A percentile compares a stretch with the other conserved stretches of the same genome.
phyloP scores from a whole-genome alignment of 805 yeast species.

The Geotrichum ghanense region DNA sequence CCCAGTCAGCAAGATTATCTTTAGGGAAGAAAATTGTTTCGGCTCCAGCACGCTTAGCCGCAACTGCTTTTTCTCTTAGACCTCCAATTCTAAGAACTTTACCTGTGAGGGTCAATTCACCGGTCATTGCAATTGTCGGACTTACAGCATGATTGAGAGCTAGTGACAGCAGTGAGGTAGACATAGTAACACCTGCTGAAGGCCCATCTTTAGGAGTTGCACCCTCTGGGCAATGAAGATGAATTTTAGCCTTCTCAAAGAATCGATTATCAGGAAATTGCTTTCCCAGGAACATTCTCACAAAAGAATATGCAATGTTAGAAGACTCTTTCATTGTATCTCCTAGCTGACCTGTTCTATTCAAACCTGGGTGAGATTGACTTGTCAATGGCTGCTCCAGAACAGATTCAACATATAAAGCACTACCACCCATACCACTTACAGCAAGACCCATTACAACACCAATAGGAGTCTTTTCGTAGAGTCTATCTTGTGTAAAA shows the following conservation, averaged over 20 bases:
- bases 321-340: conserved; percentile 97
- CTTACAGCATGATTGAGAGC: conserved; percentile 49
- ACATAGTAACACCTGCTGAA: conserved; percentile 77
- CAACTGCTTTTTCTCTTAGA: conserved; percentile 73
- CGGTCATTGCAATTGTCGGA: conserved; percentile 67
- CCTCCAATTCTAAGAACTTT: conserved; percentile 77
- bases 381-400: conserved; percentile 60
- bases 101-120: conserved; percentile 73
- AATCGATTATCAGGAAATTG: conserved; percentile 75
- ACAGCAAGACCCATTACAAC: conserved; percentile 95
- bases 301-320: conserved; percentile 80
- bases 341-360: conserved; percentile 87
- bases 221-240: conserved; percentile 85
- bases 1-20: conserved; percentile 87
- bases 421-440: conserved; percentile 89
- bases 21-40: conserved; percentile 84
- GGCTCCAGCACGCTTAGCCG: conserved; percentile 92
- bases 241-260: conserved; percentile 82
- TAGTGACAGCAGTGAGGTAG: conserved; percentile 70
- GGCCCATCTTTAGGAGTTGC: conserved; percentile 64
- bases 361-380: conserved; percentile 44
- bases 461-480: conserved; percentile 85
- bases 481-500: conserved; percentile 67
- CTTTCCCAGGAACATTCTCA: conserved; percentile 71
- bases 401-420: conserved; percentile 87